Conservation (phyloP, 2,329 filamentous ascomycete species). For the Aureobasidium sp. region DNA sequence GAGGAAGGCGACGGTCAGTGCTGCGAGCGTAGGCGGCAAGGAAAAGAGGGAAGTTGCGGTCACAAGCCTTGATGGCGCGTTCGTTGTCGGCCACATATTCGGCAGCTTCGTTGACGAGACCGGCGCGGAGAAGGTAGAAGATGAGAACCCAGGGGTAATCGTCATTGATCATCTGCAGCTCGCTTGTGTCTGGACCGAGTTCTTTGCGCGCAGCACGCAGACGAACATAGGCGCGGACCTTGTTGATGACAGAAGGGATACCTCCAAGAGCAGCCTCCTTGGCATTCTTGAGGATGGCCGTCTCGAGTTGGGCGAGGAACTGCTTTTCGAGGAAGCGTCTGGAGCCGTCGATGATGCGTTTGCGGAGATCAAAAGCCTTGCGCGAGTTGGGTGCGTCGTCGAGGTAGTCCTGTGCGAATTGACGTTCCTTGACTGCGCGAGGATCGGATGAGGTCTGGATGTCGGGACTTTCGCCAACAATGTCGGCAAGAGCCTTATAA, state of each 20-base stretch:
- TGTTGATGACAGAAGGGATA: constrained; percentile 78
- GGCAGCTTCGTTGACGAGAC: constrained; percentile 75
- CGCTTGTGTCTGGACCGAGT: constrained; percentile 70
- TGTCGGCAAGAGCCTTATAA: constrained; percentile 72
- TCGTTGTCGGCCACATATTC: constrained; percentile 77
- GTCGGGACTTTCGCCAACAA: constrained; percentile 65
- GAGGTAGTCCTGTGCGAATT: constrained; percentile 70
- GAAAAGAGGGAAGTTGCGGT: constrained; percentile 83
- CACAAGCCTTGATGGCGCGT: constrained; percentile 77
- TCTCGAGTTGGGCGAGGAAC: constrained; percentile 73
- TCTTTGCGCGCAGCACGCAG: constrained; percentile 74
- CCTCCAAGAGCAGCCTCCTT: constrained; percentile 85
- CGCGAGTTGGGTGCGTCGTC: constrained; percentile 63
- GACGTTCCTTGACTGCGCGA: constrained; percentile 64
- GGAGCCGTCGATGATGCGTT: constrained; percentile 72
- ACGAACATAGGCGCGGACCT: constrained; percentile 86
- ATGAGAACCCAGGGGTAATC: constrained; percentile 92
- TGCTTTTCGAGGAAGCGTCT: constrained; percentile 72
- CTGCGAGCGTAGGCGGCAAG: constrained; percentile 75
- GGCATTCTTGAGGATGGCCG: constrained; percentile 71
- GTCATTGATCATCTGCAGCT: constrained; percentile 64
- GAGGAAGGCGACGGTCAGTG: constrained; percentile 67
- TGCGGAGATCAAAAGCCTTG: constrained; percentile 61
- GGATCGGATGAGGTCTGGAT: constrained; percentile 53
- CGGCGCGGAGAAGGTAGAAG: constrained; percentile 82